Conservation (phyloP, 1,139 yeast genomes). For the Saccharomycopsis hybrid region DNA sequence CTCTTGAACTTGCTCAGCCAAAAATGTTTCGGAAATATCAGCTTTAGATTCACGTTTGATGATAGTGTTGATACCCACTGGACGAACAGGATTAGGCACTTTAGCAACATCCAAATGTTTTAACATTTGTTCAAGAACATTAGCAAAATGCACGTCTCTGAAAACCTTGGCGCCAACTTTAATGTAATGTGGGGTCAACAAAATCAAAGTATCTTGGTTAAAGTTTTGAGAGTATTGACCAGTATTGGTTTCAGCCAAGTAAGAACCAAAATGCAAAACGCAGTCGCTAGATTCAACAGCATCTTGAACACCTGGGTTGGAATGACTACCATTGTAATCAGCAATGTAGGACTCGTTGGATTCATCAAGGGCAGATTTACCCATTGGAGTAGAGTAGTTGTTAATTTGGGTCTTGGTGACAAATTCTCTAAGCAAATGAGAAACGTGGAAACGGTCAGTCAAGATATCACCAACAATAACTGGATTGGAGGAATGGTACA, state of each 20-base stretch:
- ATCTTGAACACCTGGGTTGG: slow-evolving; percentile 37
- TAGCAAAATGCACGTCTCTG: slow-evolving; percentile 39
- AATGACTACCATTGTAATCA: slow-evolving; percentile 51
- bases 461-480: slow-evolving; percentile 58
- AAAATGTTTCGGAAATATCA: slow-evolving; percentile 25
- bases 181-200: slow-evolving; percentile 37
- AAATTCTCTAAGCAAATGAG: slow-evolving; percentile 37
- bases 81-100: slow-evolving; percentile 25
- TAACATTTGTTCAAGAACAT: slow-evolving; percentile 39
- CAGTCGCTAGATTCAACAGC: slow-evolving; percentile 41
- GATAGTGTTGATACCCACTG: slow-evolving; percentile 17
- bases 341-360: slow-evolving; percentile 52
- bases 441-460: slow-evolving; percentile 44
- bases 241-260: slow-evolving; percentile 47
- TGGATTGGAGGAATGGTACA: slow-evolving; percentile 52
- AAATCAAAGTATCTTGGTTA: slow-evolving; percentile 26
- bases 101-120: slow-evolving; percentile 30
- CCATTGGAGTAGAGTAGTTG: slow-evolving; percentile 45
- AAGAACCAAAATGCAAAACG: slow-evolving; percentile 43
- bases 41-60: slow-evolving; percentile 23
- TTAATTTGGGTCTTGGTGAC: slow-evolving; percentile 41
- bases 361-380: slow-evolving; percentile 60
- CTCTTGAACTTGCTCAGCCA: slow-evolving; percentile 26
- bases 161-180: slow-evolving; percentile 36
- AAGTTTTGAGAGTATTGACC: slow-evolving; percentile 37